These are phyloP conservation scores for Sphaerulina populicola DNA, from an alignment of 2,329 filamentous ascomycete genomes.

Conservation along the genomic window DNA sequence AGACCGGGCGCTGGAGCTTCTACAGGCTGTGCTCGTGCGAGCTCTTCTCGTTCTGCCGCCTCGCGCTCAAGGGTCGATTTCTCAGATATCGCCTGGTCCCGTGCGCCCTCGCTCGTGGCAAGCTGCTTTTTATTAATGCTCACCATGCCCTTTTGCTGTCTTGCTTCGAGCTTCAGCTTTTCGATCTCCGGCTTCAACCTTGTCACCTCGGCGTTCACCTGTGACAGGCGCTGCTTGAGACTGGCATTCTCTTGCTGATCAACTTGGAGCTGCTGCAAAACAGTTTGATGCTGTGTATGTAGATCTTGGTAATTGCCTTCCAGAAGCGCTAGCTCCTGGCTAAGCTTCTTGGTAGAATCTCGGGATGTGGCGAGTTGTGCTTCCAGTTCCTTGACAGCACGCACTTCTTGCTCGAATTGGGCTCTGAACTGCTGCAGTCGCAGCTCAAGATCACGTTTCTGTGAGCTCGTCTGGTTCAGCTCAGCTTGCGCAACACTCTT, in stretches of 20 bases:
- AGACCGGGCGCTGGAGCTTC: constrained; percentile 14
- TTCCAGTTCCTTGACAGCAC: constrained; percentile 74
- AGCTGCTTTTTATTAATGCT: constrained; percentile 99
- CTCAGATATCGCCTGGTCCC: constrained; percentile 78
- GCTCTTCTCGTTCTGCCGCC: constrained; percentile 21
- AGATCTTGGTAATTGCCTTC: constrained; percentile 75
- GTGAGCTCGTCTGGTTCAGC: constrained; percentile 67
- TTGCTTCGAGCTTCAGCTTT: constrained; percentile 81
- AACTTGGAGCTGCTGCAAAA: constrained; percentile 64
- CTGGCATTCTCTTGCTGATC: constrained; percentile 82
- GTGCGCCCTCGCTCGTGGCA: constrained; percentile 76
- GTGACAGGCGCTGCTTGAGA: constrained; percentile 79
- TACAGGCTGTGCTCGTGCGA: constrained; percentile 15
- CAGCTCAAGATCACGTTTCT: constrained; percentile 89
- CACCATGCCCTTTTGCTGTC: constrained; percentile 91
- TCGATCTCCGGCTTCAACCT: constrained; percentile 85
- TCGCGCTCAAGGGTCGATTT: constrained; percentile 60
- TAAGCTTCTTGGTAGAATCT: constrained; percentile 73
- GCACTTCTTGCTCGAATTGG: constrained; percentile 88
- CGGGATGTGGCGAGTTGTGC: constrained; percentile 69
- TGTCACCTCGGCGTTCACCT: constrained; percentile 71
- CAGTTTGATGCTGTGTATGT: constrained; percentile 70
- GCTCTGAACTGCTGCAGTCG: constrained; percentile 76
- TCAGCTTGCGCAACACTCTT: constrained; percentile 71
- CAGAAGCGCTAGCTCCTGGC: constrained; percentile 73